phyloP scores from a whole-genome alignment of 176 grass and related monocot genomes.

The Microstegium vimineum region DNA sequence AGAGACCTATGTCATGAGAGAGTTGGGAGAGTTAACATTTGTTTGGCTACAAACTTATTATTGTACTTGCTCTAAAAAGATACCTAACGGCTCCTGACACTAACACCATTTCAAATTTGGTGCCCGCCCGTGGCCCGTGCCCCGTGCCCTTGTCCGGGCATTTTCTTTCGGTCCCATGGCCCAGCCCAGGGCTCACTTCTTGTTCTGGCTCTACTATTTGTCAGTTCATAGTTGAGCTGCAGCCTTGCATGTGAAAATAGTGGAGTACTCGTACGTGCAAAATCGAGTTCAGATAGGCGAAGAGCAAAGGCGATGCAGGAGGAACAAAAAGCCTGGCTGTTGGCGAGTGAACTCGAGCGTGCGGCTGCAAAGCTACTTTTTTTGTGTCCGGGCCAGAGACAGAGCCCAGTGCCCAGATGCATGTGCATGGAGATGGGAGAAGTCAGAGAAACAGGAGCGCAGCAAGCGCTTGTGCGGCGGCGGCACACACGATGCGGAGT shows the following conservation, averaged over 20 bases:
- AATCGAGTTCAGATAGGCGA: background rate
- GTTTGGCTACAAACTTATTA: no score
- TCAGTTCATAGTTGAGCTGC: background rate
- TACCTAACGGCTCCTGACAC: background rate
- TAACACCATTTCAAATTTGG: conserved; percentile 12
- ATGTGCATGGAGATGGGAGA: conserved; percentile 27
- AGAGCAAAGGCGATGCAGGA: background rate
- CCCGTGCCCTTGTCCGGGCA: no score
- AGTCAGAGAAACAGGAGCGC: background rate
- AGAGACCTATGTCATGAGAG: no score
- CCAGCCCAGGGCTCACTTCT: background rate
- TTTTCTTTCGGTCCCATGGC: background rate
- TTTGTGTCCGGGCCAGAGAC: background rate
- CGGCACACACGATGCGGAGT: background rate
- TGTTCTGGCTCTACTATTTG: background rate
- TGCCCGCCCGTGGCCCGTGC: background rate
- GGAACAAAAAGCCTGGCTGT: conserved; percentile 14
- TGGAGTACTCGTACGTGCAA: background rate
- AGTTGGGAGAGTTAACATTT: no score
- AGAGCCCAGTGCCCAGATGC: background rate
- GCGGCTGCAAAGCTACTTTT: conserved; percentile 43
- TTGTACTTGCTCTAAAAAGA: no score
- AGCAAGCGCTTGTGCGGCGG: conserved; percentile 14
- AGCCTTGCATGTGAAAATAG: background rate
- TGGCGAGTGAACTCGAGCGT: conserved; percentile 10